These are phyloP conservation scores for Diutina neorugosa DNA, from an alignment of 1,139 yeast genomes.

Conservation along the genomic window DNA sequence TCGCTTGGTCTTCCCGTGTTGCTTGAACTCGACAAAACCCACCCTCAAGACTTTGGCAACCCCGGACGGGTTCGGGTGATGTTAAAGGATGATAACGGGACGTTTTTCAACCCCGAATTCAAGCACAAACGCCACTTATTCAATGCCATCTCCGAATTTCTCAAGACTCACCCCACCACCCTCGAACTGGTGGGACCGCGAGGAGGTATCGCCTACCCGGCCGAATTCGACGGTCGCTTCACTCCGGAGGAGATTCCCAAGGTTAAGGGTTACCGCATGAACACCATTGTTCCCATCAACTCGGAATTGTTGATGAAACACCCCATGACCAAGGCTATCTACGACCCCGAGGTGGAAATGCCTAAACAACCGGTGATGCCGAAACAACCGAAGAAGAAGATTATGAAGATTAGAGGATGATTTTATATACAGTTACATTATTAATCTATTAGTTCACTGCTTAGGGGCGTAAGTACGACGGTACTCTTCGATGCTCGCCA, in stretches of 20 bases:
- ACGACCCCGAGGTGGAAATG: constrained; percentile 39
- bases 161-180: constrained; percentile 62
- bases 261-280: constrained; percentile 79
- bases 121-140: constrained; percentile 59
- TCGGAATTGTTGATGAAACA: constrained; percentile 72
- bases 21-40: constrained; percentile 71
- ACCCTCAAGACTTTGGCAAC: constrained; percentile 96
- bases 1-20: constrained; percentile 39
- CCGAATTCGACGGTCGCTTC: constrained; percentile 40
- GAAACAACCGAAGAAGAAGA: constrained; percentile 36
- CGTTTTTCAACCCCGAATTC: constrained; percentile 23
- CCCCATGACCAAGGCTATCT: constrained; percentile 67
- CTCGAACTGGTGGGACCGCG: constrained; percentile 42
- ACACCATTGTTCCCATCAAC: constrained; percentile 74
- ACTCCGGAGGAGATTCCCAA: constrained; percentile 48
- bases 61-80: constrained; percentile 86
- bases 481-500: constrained; percentile 46
- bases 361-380: constrained; percentile 27
- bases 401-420: constrained; percentile 35
- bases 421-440: not conserved
- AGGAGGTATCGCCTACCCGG: constrained; percentile 48
- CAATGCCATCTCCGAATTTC: constrained; percentile 46
- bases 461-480: constrained; percentile 40
- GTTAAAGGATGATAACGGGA: constrained; percentile 34
- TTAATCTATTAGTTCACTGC: not conserved